Evolutionary conservation across 345 rosid species (phyloP).

Genomic region (Melaleuca quinquenervia): DNA sequence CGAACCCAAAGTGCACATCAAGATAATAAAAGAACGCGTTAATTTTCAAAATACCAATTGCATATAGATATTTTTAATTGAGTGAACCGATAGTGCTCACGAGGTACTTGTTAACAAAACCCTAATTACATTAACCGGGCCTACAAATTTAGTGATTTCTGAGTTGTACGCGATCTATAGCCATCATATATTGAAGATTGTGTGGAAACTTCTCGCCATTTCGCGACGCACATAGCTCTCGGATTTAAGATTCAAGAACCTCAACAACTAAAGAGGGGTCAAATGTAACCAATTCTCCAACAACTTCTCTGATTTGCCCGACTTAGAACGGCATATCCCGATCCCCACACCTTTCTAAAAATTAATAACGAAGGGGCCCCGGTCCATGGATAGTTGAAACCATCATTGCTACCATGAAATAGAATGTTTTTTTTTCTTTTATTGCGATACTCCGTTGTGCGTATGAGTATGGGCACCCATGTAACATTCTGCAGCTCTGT

Average conservation of each 20-base stretch:
- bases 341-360: not conserved
- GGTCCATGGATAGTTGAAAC: not conserved
- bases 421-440: not conserved
- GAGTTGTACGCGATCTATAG: not conserved
- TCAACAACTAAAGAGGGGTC: not conserved
- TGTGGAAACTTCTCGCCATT: not conserved
- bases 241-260: not conserved
- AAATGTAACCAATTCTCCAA: not conserved
- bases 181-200: not conserved
- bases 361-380: not conserved
- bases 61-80: not conserved
- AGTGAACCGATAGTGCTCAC: not conserved
- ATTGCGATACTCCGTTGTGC: not conserved
- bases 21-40: not conserved
- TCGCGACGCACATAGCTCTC: not conserved
- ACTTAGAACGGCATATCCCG: not conserved
- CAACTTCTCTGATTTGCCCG: not conserved
- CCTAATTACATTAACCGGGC: not conserved
- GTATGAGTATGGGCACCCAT: not conserved
- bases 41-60: not conserved
- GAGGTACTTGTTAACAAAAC: not conserved
- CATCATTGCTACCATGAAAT: not conserved
- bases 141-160: not conserved
- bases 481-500: not conserved
- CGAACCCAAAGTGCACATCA: no score